phyloP scores from a whole-genome alignment of 2,329 filamentous ascomycete genomes.

The Emmonsiellopsis sp. region DNA sequence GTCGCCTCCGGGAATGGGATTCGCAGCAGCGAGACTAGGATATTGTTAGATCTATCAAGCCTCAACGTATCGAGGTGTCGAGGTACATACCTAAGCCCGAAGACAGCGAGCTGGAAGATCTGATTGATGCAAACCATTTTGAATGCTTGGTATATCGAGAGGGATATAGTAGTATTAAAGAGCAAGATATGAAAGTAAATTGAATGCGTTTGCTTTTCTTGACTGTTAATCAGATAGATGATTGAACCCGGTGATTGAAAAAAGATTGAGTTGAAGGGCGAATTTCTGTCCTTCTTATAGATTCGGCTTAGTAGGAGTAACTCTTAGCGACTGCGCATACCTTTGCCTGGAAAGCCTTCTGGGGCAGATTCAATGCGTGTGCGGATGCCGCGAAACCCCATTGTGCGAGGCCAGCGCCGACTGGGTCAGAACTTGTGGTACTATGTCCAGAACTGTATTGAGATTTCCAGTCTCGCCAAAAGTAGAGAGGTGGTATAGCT shows the following conservation, averaged over 20 bases:
- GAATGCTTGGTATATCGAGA: background rate
- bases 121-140: conserved; percentile 7
- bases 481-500: background rate
- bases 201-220: background rate
- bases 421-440: background rate
- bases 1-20: conserved; percentile 3
- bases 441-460: background rate
- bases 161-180: background rate
- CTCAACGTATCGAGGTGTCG: background rate
- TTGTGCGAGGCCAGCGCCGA: background rate
- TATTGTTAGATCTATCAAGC: background rate
- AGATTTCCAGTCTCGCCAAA: background rate
- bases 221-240: background rate
- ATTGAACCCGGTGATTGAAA: background rate
- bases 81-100: conserved; percentile 3
- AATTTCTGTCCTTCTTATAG: background rate
- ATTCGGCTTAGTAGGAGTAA: background rate
- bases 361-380: background rate
- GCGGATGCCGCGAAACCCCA: background rate
- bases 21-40: conserved; percentile 1
- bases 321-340: background rate
- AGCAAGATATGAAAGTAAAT: background rate
- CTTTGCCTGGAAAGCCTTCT: background rate
- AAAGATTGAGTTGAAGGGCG: background rate
- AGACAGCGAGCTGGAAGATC: conserved; percentile 2